Evolutionary conservation across 1,139 yeast species (phyloP).

Genomic region (Zygosaccharomyces sapae): DNA sequence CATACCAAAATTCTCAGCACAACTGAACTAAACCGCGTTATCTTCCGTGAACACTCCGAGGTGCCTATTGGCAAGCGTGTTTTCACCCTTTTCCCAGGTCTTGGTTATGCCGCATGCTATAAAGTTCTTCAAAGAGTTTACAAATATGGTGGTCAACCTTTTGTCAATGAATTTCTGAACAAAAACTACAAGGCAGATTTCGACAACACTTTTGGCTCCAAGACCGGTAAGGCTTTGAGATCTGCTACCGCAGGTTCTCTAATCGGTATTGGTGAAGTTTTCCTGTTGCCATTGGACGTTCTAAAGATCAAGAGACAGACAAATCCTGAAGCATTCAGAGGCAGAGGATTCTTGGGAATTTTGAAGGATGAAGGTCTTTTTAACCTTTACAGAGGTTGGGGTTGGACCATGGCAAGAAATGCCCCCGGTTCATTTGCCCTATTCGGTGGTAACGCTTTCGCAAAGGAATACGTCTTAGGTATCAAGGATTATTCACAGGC

Average conservation of each 20-base stretch:
- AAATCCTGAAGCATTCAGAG: slow-evolving; percentile 95
- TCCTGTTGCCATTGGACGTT: slow-evolving; percentile 90
- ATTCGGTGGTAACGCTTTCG: slow-evolving; percentile 98
- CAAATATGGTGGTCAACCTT: slow-evolving; percentile 99
- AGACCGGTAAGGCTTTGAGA: slow-evolving; percentile 93
- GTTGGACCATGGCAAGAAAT: slow-evolving; percentile 99
- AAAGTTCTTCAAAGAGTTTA: slow-evolving; percentile 95
- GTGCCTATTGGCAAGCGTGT: slow-evolving; percentile 68
- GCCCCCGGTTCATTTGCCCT: slow-evolving; percentile 98
- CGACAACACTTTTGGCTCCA: slow-evolving; percentile 78
- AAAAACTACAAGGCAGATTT: slow-evolving; percentile 66
- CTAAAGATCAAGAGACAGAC: slow-evolving; percentile 98
- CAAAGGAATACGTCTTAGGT: slow-evolving; percentile 90
- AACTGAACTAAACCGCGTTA: slow-evolving; percentile 72
- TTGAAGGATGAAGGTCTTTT: slow-evolving; percentile 80
- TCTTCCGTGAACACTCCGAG: slow-evolving; percentile 77
- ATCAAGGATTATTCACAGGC: slow-evolving; percentile 83
- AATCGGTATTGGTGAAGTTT: slow-evolving; percentile 97
- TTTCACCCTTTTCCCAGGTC: slow-evolving; percentile 90
- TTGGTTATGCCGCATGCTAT: slow-evolving; percentile 97
- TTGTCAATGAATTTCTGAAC: slow-evolving; percentile 87
- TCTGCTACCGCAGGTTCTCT: slow-evolving; percentile 97
- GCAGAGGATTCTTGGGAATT: slow-evolving; percentile 89
- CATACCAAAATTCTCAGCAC: slow-evolving; percentile 64
- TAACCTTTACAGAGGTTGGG: slow-evolving; percentile 96